A percentile compares a stretch with the other conserved stretches of the same genome.
phyloP scores from a whole-genome alignment of 139 green algal species.

The Tetradesmus obliquus region DNA sequence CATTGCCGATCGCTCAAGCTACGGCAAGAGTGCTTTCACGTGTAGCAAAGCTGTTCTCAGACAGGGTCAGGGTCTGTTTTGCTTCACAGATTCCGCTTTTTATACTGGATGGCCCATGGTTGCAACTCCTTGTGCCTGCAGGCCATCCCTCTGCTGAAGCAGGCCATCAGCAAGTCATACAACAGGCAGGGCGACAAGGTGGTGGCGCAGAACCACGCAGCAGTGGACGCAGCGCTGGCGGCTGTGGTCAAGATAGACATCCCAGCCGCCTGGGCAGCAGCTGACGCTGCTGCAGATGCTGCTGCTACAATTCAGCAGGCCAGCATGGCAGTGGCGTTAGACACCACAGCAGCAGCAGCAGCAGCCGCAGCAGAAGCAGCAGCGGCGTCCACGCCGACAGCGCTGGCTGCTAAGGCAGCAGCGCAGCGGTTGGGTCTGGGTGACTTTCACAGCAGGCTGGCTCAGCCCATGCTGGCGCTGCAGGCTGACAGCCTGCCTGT shows the following conservation, averaged over 20 bases:
- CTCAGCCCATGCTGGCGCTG: slow-evolving; percentile 61
- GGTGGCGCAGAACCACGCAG: slow-evolving; percentile 59
- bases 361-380: background rate
- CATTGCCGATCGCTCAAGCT: too few relatives aligned
- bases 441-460: slow-evolving; percentile 59
- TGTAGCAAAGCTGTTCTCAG: too few relatives aligned
- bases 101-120: background rate
- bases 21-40: too few relatives aligned
- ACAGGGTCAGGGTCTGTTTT: too few relatives aligned
- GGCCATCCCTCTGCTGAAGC: slow-evolving; percentile 66
- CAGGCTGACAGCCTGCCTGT: slow-evolving; percentile 70
- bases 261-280: slow-evolving; percentile 51
- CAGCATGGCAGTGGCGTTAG: background rate
- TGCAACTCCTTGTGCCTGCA: slow-evolving; percentile 6
- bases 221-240: slow-evolving; percentile 60
- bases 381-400: too few relatives aligned
- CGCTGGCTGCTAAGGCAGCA: background rate
- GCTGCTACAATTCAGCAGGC: background rate
- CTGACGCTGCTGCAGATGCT: background rate
- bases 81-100: too few relatives aligned
- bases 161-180: slow-evolving; percentile 66
- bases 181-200: slow-evolving; percentile 63
- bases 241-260: slow-evolving; percentile 53
- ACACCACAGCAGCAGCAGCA: background rate
- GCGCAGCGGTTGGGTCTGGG: background rate